These are phyloP conservation scores for Termitomyces sp. DNA, from an alignment of 768 basidiomycete genomes.

Conservation along the genomic window DNA sequence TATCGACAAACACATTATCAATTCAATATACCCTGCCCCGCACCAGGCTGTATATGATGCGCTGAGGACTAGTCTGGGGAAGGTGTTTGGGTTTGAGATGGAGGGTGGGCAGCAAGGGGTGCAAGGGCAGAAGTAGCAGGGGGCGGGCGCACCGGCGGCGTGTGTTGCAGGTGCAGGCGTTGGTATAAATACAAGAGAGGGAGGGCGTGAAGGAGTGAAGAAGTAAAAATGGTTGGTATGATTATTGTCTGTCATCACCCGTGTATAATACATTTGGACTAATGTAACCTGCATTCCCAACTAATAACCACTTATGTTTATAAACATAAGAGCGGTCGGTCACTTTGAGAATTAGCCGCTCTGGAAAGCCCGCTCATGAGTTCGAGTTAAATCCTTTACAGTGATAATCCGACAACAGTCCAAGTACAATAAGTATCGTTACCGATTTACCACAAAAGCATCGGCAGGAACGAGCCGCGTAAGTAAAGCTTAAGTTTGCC, in stretches of 20 bases:
- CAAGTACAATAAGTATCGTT: no score
- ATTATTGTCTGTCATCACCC: not conserved
- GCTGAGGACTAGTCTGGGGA: not conserved
- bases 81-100: not conserved
- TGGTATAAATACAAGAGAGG: not conserved
- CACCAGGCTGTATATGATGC: not conserved
- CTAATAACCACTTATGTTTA: not conserved
- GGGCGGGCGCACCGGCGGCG: not conserved
- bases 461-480: no score
- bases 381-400: no score
- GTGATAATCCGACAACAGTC: no score
- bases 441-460: no score
- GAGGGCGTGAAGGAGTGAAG: not conserved
- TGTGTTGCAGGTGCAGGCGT: not conserved
- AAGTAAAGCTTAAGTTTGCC: no score
- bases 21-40: not conserved
- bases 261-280: not conserved
- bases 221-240: not conserved
- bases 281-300: not conserved
- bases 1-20: not conserved
- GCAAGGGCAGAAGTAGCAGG: not conserved
- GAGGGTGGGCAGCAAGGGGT: not conserved
- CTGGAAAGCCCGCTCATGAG: no score
- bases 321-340: no score
- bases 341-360: no score